phyloP scores from a whole-genome alignment of 805 yeast species.

The Saturnispora sekii region DNA sequence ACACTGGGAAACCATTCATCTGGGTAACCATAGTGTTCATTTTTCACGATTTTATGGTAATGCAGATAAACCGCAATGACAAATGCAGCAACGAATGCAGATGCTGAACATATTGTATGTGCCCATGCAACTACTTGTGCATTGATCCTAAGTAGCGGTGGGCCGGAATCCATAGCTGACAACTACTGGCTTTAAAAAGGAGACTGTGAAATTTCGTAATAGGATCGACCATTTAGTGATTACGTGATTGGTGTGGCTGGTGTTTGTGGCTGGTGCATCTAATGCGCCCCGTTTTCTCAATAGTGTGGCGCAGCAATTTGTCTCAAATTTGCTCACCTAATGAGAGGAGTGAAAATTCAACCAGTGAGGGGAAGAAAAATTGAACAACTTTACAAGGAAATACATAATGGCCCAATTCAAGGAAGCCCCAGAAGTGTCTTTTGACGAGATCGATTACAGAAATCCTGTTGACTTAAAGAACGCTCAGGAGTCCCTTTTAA shows the following conservation, averaged over 20 bases:
- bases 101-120: slow-evolving; percentile 61
- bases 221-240: background rate
- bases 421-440: slow-evolving; percentile 62
- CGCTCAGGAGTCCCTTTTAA: slow-evolving; percentile 70
- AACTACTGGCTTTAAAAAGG: background rate
- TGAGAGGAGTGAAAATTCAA: background rate
- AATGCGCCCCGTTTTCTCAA: background rate
- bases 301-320: background rate
- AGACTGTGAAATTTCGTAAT: background rate
- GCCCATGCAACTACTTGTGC: slow-evolving; percentile 61
- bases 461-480: slow-evolving; percentile 50
- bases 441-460: slow-evolving; percentile 72
- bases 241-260: background rate
- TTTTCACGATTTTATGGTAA: slow-evolving; percentile 79
- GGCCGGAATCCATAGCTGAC: background rate
- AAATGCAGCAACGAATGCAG: slow-evolving; percentile 71
- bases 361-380: background rate
- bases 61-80: slow-evolving; percentile 68
- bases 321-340: background rate
- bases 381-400: background rate
- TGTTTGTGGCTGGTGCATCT: no score
- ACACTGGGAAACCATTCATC: slow-evolving; percentile 99
- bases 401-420: slow-evolving; percentile 15
- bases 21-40: slow-evolving; percentile 83
- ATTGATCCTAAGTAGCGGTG: slow-evolving; percentile 33